Conservation (phyloP, 2,329 filamentous ascomycete genomes). For the Akanthomyces uredinophilus region DNA sequence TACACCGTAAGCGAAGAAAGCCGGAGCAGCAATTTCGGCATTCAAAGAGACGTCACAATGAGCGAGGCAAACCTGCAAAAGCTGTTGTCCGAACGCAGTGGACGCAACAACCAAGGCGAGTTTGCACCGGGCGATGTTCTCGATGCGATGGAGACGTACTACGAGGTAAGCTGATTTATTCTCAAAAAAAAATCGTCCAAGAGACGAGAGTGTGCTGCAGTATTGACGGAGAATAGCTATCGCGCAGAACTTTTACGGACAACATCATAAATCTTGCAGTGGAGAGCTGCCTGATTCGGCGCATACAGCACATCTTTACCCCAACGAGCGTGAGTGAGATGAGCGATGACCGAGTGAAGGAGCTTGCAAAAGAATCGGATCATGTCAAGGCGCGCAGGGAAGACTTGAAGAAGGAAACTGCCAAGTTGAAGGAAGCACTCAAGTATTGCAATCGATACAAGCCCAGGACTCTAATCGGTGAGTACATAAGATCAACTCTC, state of each 20-base stretch:
- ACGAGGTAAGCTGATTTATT: constrained; percentile 26
- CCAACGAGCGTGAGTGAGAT: constrained; percentile 29
- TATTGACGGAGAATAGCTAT: constrained; percentile 23
- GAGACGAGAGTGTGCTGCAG: neutral
- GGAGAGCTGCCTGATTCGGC: constrained; percentile 37
- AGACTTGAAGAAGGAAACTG: neutral
- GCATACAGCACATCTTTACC: constrained; percentile 33
- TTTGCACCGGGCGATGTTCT: constrained; percentile 32
- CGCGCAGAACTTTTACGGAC: constrained; percentile 36
- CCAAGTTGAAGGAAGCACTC: constrained; percentile 18
- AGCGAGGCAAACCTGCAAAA: neutral
- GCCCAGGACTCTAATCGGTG: neutral
- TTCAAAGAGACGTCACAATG: no score
- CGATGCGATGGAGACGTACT: constrained; percentile 35
- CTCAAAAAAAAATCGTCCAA: neutral
- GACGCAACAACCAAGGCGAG: constrained; percentile 17
- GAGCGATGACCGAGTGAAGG: constrained; percentile 23
- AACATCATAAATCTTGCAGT: constrained; percentile 37
- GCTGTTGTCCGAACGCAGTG: neutral
- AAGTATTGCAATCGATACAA: constrained; percentile 17
- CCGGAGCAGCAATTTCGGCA: no score
- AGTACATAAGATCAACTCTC: neutral
- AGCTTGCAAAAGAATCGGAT: constrained; percentile 27
- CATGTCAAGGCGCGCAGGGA: constrained; percentile 17
- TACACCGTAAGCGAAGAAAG: neutral